Conservation (phyloP, 495 filamentous ascomycete species). For the Amorphotheca resinae region DNA sequence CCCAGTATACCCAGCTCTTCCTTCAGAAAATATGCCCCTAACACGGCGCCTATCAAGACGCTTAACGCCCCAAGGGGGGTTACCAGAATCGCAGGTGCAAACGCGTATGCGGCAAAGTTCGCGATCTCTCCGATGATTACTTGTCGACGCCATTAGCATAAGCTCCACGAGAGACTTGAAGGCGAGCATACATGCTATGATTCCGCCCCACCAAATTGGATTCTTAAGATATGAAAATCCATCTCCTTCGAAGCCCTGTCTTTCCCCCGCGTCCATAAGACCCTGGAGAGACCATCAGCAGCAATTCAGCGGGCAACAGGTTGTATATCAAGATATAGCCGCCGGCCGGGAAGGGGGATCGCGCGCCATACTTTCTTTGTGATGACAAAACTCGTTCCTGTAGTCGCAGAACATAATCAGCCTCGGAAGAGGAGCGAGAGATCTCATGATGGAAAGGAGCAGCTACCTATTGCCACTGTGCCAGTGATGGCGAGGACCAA, state of each 20-base stretch:
- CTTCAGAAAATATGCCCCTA: slow-evolving; percentile 87
- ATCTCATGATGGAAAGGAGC: background rate
- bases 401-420: background rate
- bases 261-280: slow-evolving; percentile 75
- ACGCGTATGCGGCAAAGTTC: slow-evolving; percentile 97
- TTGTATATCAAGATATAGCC: no score
- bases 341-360: background rate
- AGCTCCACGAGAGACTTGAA: background rate
- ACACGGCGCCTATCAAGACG: slow-evolving; percentile 86
- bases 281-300: slow-evolving; percentile 41
- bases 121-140: slow-evolving; percentile 80
- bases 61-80: slow-evolving; percentile 88
- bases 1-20: slow-evolving; percentile 81
- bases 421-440: background rate
- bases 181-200: slow-evolving; percentile 51
- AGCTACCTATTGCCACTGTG: slow-evolving; percentile 68
- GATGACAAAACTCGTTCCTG: slow-evolving; percentile 35
- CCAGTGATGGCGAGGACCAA: slow-evolving; percentile 69
- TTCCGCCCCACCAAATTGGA: slow-evolving; percentile 92
- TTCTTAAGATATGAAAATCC: slow-evolving; percentile 87
- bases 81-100: slow-evolving; percentile 92
- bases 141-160: slow-evolving; percentile 23
- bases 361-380: slow-evolving; percentile 20
- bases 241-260: slow-evolving; percentile 92
- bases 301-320: no score